phyloP scores from a whole-genome alignment of 805 yeast species.

The Yamadazyma kitorensis region DNA sequence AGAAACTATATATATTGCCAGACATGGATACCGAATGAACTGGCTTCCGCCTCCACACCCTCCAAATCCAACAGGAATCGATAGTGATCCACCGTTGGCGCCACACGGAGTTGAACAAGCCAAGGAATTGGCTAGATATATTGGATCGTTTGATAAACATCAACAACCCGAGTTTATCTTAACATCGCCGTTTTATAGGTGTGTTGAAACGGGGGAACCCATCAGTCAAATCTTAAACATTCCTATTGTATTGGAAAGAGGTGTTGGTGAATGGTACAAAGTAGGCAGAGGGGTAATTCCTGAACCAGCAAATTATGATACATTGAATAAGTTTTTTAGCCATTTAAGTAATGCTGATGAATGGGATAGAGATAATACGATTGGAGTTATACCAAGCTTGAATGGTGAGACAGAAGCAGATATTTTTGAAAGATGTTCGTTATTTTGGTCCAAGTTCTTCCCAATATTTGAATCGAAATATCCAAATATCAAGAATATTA shows the following conservation, averaged over 20 bases:
- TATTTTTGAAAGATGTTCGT: slow-evolving; percentile 58
- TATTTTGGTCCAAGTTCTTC: slow-evolving; percentile 56
- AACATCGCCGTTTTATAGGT: slow-evolving; percentile 85
- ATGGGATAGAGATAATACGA: slow-evolving; percentile 48
- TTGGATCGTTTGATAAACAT: slow-evolving; percentile 38
- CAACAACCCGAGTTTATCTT: slow-evolving; percentile 71
- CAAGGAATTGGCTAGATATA: slow-evolving; percentile 63
- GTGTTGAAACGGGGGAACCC: slow-evolving; percentile 79
- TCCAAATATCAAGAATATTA: slow-evolving; percentile 60
- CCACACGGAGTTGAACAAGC: slow-evolving; percentile 89
- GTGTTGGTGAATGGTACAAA: slow-evolving; percentile 90
- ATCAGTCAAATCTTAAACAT: slow-evolving; percentile 57
- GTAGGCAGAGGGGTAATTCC: slow-evolving; percentile 70
- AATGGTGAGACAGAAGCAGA: slow-evolving; percentile 74
- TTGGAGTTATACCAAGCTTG: slow-evolving; percentile 58
- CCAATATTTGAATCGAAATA: slow-evolving; percentile 52
- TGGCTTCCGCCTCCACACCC: slow-evolving; percentile 77
- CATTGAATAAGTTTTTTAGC: slow-evolving; percentile 54
- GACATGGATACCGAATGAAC: slow-evolving; percentile 90
- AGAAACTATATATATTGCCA: slow-evolving; percentile 63
- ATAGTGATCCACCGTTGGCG: slow-evolving; percentile 85
- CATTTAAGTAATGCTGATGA: slow-evolving; percentile 28
- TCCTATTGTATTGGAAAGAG: slow-evolving; percentile 68
- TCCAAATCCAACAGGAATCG: slow-evolving; percentile 83
- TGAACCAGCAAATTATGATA: slow-evolving; percentile 54